A percentile compares a stretch with the other conserved stretches of the same genome.
These are phyloP conservation scores for Capronia americana DNA, from an alignment of 2,329 filamentous ascomycete species.

Conservation along the genomic window DNA sequence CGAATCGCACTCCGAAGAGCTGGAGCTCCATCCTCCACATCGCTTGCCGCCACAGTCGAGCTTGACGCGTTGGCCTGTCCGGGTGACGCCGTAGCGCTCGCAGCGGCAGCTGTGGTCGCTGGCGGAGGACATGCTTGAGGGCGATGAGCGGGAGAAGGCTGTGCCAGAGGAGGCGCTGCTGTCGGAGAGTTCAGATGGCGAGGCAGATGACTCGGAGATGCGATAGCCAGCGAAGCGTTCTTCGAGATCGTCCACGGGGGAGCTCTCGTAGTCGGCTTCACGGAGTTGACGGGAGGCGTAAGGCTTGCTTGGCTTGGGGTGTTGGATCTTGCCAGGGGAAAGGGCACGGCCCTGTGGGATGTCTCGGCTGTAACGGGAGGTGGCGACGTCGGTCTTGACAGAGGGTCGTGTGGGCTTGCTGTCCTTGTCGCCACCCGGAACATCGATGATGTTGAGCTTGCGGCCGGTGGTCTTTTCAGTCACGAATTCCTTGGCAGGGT, in stretches of 20 bases:
- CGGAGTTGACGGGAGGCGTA: slow-evolving; percentile 87
- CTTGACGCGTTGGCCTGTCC: slow-evolving; percentile 90
- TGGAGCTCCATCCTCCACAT: slow-evolving; percentile 70
- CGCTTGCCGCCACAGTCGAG: slow-evolving; percentile 90
- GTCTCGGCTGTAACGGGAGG: slow-evolving; percentile 60
- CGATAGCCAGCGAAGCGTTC: slow-evolving; percentile 75
- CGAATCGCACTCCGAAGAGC: slow-evolving; percentile 37
- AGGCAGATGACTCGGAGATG: slow-evolving; percentile 73
- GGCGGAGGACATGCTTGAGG: slow-evolving; percentile 68
- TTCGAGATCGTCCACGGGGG: slow-evolving; percentile 77
- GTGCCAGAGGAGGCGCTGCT: slow-evolving; percentile 57
- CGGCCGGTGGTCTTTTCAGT: slow-evolving; percentile 96
- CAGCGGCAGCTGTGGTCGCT: slow-evolving; percentile 78
- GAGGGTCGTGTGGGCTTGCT: slow-evolving; percentile 52
- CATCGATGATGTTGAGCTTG: slow-evolving; percentile 96
- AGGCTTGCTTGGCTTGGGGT: slow-evolving; percentile 87
- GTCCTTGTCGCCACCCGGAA: slow-evolving; percentile 63
- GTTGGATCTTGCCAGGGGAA: slow-evolving; percentile 85
- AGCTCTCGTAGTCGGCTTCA: slow-evolving; percentile 73
- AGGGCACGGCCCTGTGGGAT: slow-evolving; percentile 88
- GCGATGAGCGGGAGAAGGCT: slow-evolving; percentile 60
- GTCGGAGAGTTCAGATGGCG: slow-evolving; percentile 70
- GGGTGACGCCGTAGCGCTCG: slow-evolving; percentile 95
- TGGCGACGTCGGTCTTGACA: slow-evolving; percentile 49
- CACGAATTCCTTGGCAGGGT: slow-evolving; percentile 86